Conservation (phyloP, 2,329 filamentous ascomycete genomes). For the Calonectria fujianensis region DNA sequence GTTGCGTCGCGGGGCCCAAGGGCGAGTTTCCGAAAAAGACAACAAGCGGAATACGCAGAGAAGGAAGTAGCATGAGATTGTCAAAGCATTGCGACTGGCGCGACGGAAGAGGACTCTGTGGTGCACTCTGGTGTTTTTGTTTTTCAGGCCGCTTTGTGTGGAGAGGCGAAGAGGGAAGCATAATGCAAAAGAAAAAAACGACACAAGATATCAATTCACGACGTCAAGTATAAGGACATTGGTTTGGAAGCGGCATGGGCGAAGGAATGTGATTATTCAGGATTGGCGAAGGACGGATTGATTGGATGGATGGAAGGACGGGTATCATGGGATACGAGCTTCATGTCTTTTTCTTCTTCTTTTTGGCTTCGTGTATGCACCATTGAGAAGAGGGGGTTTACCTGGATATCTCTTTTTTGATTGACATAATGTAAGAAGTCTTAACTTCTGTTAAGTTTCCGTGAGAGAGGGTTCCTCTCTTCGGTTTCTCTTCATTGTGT, state of each 20-base stretch:
- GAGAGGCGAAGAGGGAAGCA: constrained; percentile 41
- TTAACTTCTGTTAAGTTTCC: constrained; percentile 46
- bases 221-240: constrained; percentile 44
- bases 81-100: constrained; percentile 54
- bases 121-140: constrained; percentile 47
- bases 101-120: constrained; percentile 47
- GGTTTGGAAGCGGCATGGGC: constrained; percentile 28
- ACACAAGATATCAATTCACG: constrained; percentile 46
- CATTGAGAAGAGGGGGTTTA: constrained; percentile 36
- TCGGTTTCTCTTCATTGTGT: constrained; percentile 26
- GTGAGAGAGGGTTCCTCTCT: constrained; percentile 27
- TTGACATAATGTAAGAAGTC: constrained; percentile 50
- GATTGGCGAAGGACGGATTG: constrained; percentile 46
- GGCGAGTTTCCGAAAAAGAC: constrained; percentile 2
- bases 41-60: constrained; percentile 14
- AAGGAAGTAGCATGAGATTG: constrained; percentile 36
- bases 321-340: constrained; percentile 40
- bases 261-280: constrained; percentile 44
- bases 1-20: constrained; percentile 10
- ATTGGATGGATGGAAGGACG: constrained; percentile 14
- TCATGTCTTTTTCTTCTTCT: constrained; percentile 37
- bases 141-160: constrained; percentile 50
- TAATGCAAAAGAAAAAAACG: constrained; percentile 45
- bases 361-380: constrained; percentile 24
- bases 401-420: constrained; percentile 54